Base-by-base conservation (phyloP, 1,139 yeast genomes). In the Groenewaldozyma sp. region DNA sequence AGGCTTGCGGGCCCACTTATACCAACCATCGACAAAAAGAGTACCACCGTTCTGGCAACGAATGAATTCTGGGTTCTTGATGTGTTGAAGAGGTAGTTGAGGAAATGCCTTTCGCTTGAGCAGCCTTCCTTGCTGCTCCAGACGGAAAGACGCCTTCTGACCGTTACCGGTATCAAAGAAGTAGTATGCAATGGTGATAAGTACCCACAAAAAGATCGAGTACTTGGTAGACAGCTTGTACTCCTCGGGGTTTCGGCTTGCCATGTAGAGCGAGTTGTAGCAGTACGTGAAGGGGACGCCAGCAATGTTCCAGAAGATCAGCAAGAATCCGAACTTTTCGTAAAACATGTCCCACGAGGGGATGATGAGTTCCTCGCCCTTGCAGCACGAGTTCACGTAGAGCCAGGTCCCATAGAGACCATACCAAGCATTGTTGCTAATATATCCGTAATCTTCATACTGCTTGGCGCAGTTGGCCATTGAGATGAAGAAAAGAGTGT, bases 261-360 rank as follows among this genome's bases (percentile, higher is more conserved):
- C 78, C 55, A 91, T 64, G 68, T 67, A 91, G 52, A 91, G 70
- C 9, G 95, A 83, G 62, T 94, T 82, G 61, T 87, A 95, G 64
- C 95, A 86, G 68, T 91, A 91, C 37, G 97, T 91, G 76, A 79
- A 91, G 39, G 98, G 98, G 31, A 91, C 98, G 54, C 98, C 98
- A 28, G 97, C 95, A 63, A 91, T 86, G 67, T 91, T 91, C 98
- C 98, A 91, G 71, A 91, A 91, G 53, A 88, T 77, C 51, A 91
- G 76, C 96, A 91, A 87, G 69, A 93, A 91, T 10, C 98, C 98
- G 55, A 91, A 91, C 65, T 93, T 91, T 63, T 91, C 98, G 63
- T 91, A 91, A 35, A 95, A 96, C 96, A 91, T 88, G 63, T 91
- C 98, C 98, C 98, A 91, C 16, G 95, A 82, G 49, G 97, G 95